Evolutionary conservation across 352 stramenopile species (phyloP).

Genomic region (Phytophthora melonis): DNA sequence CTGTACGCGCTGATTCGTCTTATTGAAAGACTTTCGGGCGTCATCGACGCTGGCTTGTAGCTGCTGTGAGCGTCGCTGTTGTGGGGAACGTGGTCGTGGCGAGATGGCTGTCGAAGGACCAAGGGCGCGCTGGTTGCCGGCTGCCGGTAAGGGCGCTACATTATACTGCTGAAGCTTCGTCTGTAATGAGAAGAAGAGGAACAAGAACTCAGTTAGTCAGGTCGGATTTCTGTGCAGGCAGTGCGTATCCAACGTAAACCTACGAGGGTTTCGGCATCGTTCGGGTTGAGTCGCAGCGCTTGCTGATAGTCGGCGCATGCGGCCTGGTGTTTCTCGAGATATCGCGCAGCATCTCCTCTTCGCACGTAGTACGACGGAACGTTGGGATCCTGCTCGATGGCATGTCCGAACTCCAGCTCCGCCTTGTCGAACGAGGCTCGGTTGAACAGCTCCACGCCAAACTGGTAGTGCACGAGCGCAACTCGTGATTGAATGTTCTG

Average conservation of each 20-base stretch:
- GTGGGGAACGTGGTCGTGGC: constrained; percentile 13
- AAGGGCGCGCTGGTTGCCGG: constrained; percentile 27
- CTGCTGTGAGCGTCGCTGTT: constrained; percentile 36
- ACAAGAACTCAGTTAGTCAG: background rate
- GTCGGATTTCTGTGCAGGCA: background rate
- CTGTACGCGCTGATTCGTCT: constrained; percentile 66
- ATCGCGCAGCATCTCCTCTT: constrained; percentile 78
- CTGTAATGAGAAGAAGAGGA: constrained; percentile 19
- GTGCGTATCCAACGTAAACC: background rate
- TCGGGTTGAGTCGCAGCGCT: constrained; percentile 60
- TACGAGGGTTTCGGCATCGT: constrained; percentile 69
- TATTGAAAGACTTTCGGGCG: constrained; percentile 56
- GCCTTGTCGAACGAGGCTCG: constrained; percentile 74
- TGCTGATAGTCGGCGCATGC: constrained; percentile 62
- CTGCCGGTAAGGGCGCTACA: constrained; percentile 14
- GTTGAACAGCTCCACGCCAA: constrained; percentile 86
- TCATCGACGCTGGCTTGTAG: constrained; percentile 38
- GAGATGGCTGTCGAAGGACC: constrained; percentile 3
- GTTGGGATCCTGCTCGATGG: constrained; percentile 60
- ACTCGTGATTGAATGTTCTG: constrained; percentile 67
- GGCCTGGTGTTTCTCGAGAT: constrained; percentile 72
- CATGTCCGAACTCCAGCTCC: constrained; percentile 64
- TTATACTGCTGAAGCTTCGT: constrained; percentile 77
- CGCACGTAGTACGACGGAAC: constrained; percentile 74
- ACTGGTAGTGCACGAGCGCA: constrained; percentile 83